Base-by-base conservation (phyloP, 176 grass and related monocot genomes). In the Tillandsia leiboldiana region DNA sequence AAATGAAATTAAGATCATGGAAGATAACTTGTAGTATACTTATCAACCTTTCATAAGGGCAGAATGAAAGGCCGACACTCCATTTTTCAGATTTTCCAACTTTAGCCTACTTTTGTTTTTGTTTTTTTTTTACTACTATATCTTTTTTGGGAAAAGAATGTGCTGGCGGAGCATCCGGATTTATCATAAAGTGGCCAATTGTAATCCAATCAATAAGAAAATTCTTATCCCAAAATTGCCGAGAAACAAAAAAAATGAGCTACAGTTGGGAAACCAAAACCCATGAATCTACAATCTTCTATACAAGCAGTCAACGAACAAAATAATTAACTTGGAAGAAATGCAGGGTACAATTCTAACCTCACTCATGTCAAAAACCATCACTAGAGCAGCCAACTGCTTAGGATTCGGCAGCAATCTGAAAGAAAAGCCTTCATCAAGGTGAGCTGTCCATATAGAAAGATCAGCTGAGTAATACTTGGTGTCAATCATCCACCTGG, bases 341-440 rank as follows among this genome's bases (percentile, higher is more conserved):
- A 12, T 13, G 57, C 26, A 63, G 74, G 26, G 24, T 28, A 24
- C 3, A 10, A 42, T 72, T 54, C 70, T 54, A 64, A 83, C 89
- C 84, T 99, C 89, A 80, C 12, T 93, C 87, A 93, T 88, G 75
- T 99, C 82, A 48, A 88, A 99, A 81, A 99, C 87, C 94, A 93
- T 90, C 74, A 90, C 70, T 56, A 99, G 79, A 51, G 89, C 94
- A 67, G 77, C 77, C 70, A 99, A 14, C 6, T 73, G 80, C 65
- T 85, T 83, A 49, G 67, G 61, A 80, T 77, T 75, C 63, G 87
- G 89, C 13, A 93, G 66, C 0, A 69, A 81, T 14, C 66, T 51
- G 29, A 99, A 68, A 73, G 89, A 90, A 79, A 99, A 99, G 53
- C 71, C 87, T 80, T 93, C 80, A 59, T 58, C 72, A 1, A 93